phyloP scores from a whole-genome alignment of 2,329 filamentous ascomycete species.

The Cordyceps farinosa region DNA sequence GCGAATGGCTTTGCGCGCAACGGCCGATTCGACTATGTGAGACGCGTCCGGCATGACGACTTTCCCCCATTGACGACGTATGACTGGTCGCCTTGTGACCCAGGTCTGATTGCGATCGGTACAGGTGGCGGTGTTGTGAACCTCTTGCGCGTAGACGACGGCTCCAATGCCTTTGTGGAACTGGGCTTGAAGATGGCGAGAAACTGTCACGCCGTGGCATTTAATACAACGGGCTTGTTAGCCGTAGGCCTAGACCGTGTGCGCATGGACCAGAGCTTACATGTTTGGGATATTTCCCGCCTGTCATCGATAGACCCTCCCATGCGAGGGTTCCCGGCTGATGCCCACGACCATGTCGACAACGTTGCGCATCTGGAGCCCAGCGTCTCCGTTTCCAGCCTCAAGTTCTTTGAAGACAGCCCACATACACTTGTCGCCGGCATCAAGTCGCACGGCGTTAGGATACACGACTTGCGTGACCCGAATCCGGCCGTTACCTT shows the following conservation, averaged over 20 bases:
- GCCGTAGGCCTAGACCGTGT: slow-evolving; percentile 79
- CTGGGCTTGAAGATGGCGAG: slow-evolving; percentile 72
- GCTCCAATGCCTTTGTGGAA: slow-evolving; percentile 60
- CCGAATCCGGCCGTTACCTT: slow-evolving; percentile 55
- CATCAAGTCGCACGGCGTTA: slow-evolving; percentile 69
- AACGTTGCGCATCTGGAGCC: slow-evolving; percentile 58
- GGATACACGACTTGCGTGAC: slow-evolving; percentile 72
- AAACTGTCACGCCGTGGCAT: slow-evolving; percentile 77
- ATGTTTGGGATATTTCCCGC: slow-evolving; percentile 75
- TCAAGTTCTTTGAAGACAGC: slow-evolving; percentile 76
- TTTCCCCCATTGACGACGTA: slow-evolving; percentile 62
- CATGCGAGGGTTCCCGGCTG: slow-evolving; percentile 47
- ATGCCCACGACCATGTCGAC: slow-evolving; percentile 49
- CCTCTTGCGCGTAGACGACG: slow-evolving; percentile 68
- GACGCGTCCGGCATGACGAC: slow-evolving; percentile 57
- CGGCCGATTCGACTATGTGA: slow-evolving; percentile 55
- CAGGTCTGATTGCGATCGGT: slow-evolving; percentile 69
- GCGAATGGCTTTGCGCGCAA: slow-evolving; percentile 57
- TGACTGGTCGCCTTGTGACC: slow-evolving; percentile 62
- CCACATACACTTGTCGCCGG: slow-evolving; percentile 73
- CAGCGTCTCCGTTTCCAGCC: slow-evolving; percentile 73
- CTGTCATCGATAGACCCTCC: slow-evolving; percentile 48
- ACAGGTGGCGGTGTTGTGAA: slow-evolving; percentile 73
- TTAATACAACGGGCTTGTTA: slow-evolving; percentile 67
- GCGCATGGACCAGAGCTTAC: slow-evolving; percentile 75